Conservation (phyloP, 2,329 filamentous ascomycete species). For the Neoascochyta sp. region DNA sequence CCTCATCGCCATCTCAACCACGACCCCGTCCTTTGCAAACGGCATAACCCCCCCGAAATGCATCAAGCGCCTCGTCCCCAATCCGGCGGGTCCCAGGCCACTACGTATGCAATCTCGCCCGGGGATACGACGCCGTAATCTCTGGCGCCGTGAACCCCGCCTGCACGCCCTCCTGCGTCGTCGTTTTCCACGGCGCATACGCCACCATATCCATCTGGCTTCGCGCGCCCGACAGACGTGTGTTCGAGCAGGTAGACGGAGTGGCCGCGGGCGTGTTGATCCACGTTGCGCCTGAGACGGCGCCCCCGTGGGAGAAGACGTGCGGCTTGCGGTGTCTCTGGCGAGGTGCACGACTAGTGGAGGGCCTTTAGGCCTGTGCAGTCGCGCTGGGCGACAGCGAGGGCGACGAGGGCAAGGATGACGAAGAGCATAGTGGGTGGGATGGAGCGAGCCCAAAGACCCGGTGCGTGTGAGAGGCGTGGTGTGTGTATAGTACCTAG, state of each 20-base stretch:
- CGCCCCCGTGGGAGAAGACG: constrained; percentile 13
- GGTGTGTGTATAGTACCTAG: too few species aligned
- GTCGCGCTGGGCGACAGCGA: too few species aligned
- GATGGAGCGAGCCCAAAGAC: too few species aligned
- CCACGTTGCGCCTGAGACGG: constrained; percentile 19
- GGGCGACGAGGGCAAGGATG: too few species aligned
- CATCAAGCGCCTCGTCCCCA: constrained; percentile 50
- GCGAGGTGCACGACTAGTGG: too few species aligned
- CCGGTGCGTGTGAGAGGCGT: too few species aligned
- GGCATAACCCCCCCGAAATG: constrained; percentile 47
- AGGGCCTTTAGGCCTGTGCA: too few species aligned
- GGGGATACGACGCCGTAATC: constrained; percentile 26
- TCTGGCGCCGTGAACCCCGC: constrained; percentile 6
- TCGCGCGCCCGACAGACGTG: constrained; percentile 41
- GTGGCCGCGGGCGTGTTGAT: constrained; percentile 47
- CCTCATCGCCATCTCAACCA: constrained; percentile 30
- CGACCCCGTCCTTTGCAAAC: constrained; percentile 25
- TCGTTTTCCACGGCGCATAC: constrained; percentile 1
- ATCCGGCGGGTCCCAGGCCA: constrained; percentile 36
- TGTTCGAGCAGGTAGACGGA: constrained; percentile 50
- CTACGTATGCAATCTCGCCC: constrained; percentile 44
- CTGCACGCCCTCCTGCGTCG: constrained; percentile 1
- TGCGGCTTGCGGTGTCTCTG: too few species aligned
- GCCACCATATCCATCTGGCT: constrained; percentile 3
- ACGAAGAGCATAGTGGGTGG: too few species aligned